Conservation (phyloP, 2,329 filamentous ascomycete genomes). For the Botrytis fabae region DNA sequence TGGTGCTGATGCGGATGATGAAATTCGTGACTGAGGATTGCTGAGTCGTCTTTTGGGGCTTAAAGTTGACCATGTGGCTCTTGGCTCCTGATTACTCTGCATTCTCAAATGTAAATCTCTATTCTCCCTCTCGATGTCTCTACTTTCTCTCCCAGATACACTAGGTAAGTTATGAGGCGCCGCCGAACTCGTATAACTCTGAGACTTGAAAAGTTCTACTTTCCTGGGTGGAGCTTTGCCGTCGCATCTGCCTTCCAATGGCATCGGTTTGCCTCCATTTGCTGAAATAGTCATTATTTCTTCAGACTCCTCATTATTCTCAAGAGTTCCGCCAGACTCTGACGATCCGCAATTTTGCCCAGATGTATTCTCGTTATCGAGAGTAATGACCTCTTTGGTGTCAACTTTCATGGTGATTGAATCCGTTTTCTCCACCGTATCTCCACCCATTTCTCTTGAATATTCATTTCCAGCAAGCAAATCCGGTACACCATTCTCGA, state of each 20-base stretch:
- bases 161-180: neutral
- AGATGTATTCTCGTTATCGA: neutral
- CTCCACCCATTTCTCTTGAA: neutral
- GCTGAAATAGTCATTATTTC: neutral
- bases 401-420: neutral
- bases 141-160: neutral
- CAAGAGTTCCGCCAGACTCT: neutral
- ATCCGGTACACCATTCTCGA: neutral
- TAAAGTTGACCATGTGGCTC: neutral
- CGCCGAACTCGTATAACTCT: neutral
- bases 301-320: neutral
- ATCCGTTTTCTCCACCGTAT: neutral
- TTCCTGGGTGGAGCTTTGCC: neutral
- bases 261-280: neutral
- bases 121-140: no score
- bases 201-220: neutral
- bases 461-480: neutral
- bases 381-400: neutral
- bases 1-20: neutral
- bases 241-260: neutral
- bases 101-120: neutral
- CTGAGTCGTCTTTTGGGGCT: neutral
- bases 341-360: no score
- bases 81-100: neutral
- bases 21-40: neutral